phyloP scores from a whole-genome alignment of 257 asterid species.

The Asclepias syriaca region DNA sequence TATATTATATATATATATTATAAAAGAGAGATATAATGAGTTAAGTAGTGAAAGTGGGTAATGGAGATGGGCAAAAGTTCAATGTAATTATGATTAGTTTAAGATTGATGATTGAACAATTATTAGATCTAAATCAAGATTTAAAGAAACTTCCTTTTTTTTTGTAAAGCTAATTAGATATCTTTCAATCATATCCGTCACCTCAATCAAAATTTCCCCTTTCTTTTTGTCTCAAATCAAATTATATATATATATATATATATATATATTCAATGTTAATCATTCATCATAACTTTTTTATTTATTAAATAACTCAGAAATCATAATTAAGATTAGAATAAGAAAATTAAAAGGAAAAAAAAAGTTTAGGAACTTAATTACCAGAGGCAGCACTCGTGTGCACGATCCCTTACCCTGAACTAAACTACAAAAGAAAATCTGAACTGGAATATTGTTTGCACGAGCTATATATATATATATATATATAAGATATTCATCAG shows the following conservation, averaged over 20 bases:
- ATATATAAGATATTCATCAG: slow-evolving; percentile 8
- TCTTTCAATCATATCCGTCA: too few species aligned
- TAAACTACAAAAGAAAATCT: slow-evolving; percentile 10
- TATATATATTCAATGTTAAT: too few species aligned
- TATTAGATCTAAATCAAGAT: slow-evolving; percentile 10
- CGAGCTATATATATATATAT: slow-evolving; percentile 23
- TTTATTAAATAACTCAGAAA: too few species aligned
- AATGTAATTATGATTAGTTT: slow-evolving; percentile 4
- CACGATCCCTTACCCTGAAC: slow-evolving; percentile 34
- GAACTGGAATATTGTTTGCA: slow-evolving; percentile 20
- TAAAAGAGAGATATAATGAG: neutral
- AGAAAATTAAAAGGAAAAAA: too few species aligned
- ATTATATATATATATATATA: too few species aligned
- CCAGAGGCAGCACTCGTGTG: slow-evolving; percentile 38
- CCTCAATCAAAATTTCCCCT: too few species aligned
- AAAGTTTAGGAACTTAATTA: neutral
- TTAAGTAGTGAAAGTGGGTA: slow-evolving; percentile 2
- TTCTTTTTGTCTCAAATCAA: too few species aligned
- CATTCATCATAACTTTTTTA: too few species aligned
- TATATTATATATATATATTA: too few species aligned
- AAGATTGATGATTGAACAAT: slow-evolving; percentile 15
- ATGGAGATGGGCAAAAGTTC: slow-evolving; percentile 13
- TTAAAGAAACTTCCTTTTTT: neutral
- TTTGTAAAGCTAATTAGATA: too few species aligned
- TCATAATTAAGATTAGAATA: too few species aligned